Percentiles rank a stretch among this genome's conserved stretches.
Evolutionary conservation across 352 stramenopile genomes (phyloP).

Genomic region (Globisporangium cylindrosporum): DNA sequence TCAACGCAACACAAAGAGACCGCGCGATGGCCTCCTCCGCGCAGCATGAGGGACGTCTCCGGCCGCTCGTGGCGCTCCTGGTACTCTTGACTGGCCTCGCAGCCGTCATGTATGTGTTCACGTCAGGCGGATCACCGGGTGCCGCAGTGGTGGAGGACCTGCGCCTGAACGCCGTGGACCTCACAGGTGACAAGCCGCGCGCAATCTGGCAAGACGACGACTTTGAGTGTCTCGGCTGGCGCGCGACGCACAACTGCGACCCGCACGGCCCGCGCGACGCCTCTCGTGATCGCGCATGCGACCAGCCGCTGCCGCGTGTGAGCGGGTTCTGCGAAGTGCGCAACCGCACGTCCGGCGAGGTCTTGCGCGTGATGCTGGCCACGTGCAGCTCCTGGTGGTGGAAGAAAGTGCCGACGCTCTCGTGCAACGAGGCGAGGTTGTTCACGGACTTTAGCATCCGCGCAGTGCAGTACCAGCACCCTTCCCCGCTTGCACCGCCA

Average conservation of each 20-base stretch:
- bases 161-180: conserved; percentile 42
- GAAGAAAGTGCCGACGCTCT: conserved; percentile 45
- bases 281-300: conserved; percentile 33
- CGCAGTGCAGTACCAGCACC: conserved; percentile 33
- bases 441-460: conserved; percentile 70
- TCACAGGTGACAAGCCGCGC: conserved; percentile 27
- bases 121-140: not conserved
- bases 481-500: not conserved
- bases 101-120: not conserved
- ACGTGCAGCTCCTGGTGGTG: conserved; percentile 67
- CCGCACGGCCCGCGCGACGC: conserved; percentile 47
- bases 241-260: conserved; percentile 61
- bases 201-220: conserved; percentile 47
- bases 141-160: conserved; percentile 13
- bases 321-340: conserved; percentile 66
- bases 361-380: conserved; percentile 52
- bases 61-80: conserved; percentile 11
- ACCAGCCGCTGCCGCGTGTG: conserved; percentile 35
- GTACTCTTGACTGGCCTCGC: not conserved
- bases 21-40: not conserved
- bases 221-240: conserved; percentile 74
- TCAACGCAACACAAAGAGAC: not conserved
- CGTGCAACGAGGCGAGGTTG: conserved; percentile 45
- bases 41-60: not conserved
- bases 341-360: conserved; percentile 50